phyloP scores from a whole-genome alignment of 345 rosid genomes.

The Salix purpurea region DNA sequence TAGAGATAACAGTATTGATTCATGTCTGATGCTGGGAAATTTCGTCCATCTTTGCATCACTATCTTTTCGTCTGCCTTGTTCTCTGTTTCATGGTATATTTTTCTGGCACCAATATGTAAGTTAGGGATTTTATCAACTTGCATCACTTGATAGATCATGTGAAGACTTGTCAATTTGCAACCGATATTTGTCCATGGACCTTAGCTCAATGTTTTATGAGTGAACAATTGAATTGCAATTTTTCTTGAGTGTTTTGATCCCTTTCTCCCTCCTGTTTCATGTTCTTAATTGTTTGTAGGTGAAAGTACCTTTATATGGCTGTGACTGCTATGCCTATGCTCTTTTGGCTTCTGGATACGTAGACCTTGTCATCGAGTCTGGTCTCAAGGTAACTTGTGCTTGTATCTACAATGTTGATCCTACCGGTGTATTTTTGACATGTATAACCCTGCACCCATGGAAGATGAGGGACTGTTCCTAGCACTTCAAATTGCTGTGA shows the following conservation, averaged over 20 bases:
- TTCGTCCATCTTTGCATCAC: background rate
- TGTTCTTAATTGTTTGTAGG: conserved; percentile 37
- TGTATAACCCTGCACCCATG: background rate
- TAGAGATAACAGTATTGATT: background rate
- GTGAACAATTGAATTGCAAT: background rate
- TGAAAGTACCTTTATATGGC: conserved; percentile 85
- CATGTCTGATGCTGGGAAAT: background rate
- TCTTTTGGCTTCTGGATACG: conserved; percentile 87
- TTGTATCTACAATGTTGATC: background rate
- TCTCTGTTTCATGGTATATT: background rate
- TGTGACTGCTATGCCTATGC: conserved; percentile 99
- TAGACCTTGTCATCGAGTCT: conserved; percentile 92
- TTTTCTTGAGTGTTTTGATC: background rate
- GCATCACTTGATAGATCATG: background rate
- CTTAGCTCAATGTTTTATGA: background rate
- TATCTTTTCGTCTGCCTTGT: background rate
- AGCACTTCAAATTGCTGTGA: background rate
- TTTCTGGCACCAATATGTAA: background rate
- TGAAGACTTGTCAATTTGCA: background rate
- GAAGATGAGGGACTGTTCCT: background rate
- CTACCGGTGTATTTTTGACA: background rate
- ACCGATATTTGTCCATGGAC: background rate
- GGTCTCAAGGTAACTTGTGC: conserved; percentile 65
- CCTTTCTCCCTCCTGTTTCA: background rate
- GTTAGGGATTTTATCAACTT: background rate